Conservation (phyloP, 352 stramenopile species). For the Globisporangium nodosum region DNA sequence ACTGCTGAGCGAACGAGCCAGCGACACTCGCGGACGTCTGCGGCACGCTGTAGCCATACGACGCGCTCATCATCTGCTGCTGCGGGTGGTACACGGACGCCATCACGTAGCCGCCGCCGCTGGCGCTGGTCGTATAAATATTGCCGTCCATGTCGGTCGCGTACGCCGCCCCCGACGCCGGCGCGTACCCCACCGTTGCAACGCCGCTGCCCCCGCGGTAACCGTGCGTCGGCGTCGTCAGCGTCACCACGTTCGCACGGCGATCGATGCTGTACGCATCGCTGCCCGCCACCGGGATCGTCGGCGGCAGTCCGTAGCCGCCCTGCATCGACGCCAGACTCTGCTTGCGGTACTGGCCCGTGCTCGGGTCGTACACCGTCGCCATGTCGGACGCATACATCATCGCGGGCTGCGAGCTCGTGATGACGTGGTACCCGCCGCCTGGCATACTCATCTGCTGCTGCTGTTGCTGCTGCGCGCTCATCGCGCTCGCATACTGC, state of each 20-base stretch:
- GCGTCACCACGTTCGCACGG: constrained; percentile 33
- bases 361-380: constrained; percentile 44
- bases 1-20: constrained; percentile 35
- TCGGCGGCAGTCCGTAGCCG: constrained; percentile 32
- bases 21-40: constrained; percentile 16
- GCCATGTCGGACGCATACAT: constrained; percentile 42
- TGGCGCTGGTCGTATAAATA: constrained; percentile 35
- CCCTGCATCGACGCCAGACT: constrained; percentile 12
- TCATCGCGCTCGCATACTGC: constrained; percentile 19
- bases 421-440: constrained; percentile 13
- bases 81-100: constrained; percentile 14
- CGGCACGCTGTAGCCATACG: constrained; percentile 12
- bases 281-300: constrained; percentile 13
- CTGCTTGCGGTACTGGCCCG: constrained; percentile 41
- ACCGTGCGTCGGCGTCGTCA: constrained; percentile 17
- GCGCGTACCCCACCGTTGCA: background rate
- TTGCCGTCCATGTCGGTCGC: constrained; percentile 32
- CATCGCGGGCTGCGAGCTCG: constrained; percentile 16
- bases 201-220: background rate
- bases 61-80: constrained; percentile 18
- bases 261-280: constrained; percentile 38
- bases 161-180: constrained; percentile 8
- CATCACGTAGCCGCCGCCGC: constrained; percentile 23
- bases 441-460: constrained; percentile 8
- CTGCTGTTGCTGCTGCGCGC: constrained; percentile 20